These are phyloP conservation scores for Astrothelium subdiscretum DNA, from an alignment of 495 filamentous ascomycete species.

Conservation along the genomic window DNA sequence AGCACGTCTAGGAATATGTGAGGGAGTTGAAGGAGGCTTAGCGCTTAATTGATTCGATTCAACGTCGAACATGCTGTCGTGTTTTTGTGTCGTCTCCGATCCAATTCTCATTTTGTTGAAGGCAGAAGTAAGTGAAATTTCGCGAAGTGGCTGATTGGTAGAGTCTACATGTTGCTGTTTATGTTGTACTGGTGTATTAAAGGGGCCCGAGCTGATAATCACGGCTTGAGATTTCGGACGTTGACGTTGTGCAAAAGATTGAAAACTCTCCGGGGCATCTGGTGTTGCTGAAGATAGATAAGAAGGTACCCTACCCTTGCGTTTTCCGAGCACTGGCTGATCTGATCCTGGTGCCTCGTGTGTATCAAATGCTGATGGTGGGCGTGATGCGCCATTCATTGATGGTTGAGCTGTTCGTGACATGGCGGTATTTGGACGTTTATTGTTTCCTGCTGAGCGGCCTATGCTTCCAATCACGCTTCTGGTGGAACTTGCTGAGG, in stretches of 20 bases:
- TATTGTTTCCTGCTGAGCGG: constrained; percentile 23
- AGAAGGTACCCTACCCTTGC: constrained; percentile 55
- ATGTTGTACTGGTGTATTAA: neutral
- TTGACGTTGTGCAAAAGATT: constrained; percentile 1
- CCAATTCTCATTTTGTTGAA: neutral
- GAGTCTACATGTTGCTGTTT: constrained; percentile 1
- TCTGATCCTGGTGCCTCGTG: constrained; percentile 30
- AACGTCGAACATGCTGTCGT: neutral
- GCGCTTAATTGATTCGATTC: neutral
- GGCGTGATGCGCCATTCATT: constrained; percentile 29
- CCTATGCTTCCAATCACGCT: neutral
- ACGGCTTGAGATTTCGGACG: constrained; percentile 2
- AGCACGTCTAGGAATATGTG: constrained; percentile 3
- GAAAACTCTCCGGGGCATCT: neutral
- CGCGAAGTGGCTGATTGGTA: constrained; percentile 13
- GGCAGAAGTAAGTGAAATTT: constrained; percentile 20
- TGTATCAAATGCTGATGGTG: constrained; percentile 50
- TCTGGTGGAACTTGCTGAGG: constrained; percentile 3
- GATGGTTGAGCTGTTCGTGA: constrained; percentile 13
- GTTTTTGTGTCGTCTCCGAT: neutral
- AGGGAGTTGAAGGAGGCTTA: constrained; percentile 4
- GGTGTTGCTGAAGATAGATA: constrained; percentile 20
- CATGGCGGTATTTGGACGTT: constrained; percentile 32
- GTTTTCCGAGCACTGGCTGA: constrained; percentile 38
- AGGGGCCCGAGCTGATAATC: neutral